Percentiles rank a stretch among this genome's conserved stretches.
Evolutionary conservation across 2,329 filamentous ascomycete genomes (phyloP).

Genomic region (Helicocarpus griseus): DNA sequence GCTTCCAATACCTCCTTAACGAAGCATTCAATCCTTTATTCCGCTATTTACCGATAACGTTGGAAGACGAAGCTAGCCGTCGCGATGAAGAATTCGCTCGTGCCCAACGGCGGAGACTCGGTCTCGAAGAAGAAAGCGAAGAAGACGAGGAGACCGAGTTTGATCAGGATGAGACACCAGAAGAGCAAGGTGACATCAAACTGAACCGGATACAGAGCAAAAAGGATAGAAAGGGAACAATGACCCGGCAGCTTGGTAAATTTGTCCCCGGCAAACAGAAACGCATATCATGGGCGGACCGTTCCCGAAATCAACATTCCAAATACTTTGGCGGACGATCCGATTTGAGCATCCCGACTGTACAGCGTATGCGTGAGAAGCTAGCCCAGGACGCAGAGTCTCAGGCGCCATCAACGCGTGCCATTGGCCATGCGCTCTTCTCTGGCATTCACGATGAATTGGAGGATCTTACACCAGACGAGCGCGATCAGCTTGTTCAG

Average conservation of each 20-base stretch:
- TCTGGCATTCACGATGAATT: conserved; percentile 85
- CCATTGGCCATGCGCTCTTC: conserved; percentile 72
- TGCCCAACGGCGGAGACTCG: conserved; percentile 62
- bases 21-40: conserved; percentile 75
- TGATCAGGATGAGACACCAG: conserved; percentile 33
- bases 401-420: conserved; percentile 46
- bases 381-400: conserved; percentile 54
- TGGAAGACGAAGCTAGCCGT: conserved; percentile 90
- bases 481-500: conserved; percentile 73
- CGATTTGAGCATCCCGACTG: conserved; percentile 22
- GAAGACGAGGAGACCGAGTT: conserved; percentile 31
- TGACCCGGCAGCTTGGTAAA: conserved; percentile 14
- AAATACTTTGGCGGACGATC: conserved; percentile 30
- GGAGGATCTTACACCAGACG: conserved; percentile 83
- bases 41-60: conserved; percentile 81
- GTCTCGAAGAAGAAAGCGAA: conserved; percentile 47
- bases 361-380: conserved; percentile 27
- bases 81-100: conserved; percentile 82
- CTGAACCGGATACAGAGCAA: conserved; percentile 18
- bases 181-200: conserved; percentile 40
- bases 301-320: conserved; percentile 30
- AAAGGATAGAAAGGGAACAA: conserved; percentile 7
- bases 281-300: conserved; percentile 35
- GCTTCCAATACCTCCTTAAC: conserved; percentile 77
- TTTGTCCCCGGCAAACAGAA: conserved; percentile 15